Conservation (phyloP, 2,329 filamentous ascomycete genomes). For the Podosphaera fusca region DNA sequence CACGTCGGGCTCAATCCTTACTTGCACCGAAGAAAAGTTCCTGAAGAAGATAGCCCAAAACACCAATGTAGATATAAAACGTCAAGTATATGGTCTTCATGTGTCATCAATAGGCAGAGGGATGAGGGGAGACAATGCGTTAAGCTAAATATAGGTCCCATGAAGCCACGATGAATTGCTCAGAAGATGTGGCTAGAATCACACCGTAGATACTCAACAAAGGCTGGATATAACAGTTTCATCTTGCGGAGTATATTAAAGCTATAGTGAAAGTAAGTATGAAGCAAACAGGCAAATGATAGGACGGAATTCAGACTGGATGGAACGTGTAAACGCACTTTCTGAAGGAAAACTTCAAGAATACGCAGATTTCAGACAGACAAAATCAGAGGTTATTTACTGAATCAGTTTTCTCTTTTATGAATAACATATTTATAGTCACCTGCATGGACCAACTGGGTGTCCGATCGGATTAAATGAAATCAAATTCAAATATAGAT, state of each 20-base stretch:
- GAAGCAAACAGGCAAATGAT: not conserved
- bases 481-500: not conserved
- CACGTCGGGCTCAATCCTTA: not conserved
- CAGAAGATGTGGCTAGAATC: not conserved
- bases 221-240: not conserved
- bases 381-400: not conserved
- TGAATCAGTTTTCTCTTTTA: not conserved
- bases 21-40: not conserved
- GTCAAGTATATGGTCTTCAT: no score
- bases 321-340: not conserved
- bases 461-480: not conserved
- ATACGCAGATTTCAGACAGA: not conserved
- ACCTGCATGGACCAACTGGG: not conserved
- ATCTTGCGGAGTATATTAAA: not conserved
- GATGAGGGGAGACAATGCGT: not conserved
- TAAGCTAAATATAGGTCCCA: not conserved
- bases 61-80: no score
- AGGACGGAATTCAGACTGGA: not conserved
- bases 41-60: no score
- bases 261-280: not conserved
- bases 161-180: not conserved
- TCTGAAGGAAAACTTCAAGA: not conserved
- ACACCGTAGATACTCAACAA: not conserved
- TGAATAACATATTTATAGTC: not conserved
- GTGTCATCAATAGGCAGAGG: not conserved